phyloP scores from a whole-genome alignment of 164 flowering plant species.

The Macadamia integrifolia region DNA sequence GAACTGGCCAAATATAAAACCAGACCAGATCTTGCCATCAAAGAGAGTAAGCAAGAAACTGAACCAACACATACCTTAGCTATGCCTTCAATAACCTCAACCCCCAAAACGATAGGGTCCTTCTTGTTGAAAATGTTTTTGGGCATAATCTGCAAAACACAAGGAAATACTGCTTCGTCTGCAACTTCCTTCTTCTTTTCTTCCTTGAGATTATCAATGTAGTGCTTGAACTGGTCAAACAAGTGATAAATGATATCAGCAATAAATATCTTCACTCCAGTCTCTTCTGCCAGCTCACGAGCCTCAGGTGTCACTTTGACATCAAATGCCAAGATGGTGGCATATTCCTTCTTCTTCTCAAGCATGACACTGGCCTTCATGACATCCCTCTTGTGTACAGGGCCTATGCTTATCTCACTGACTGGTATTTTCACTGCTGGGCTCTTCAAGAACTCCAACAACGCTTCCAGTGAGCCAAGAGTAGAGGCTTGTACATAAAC shows the following conservation, averaged over 20 bases:
- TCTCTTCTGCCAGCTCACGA: constrained; percentile 85
- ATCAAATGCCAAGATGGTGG: constrained; percentile 93
- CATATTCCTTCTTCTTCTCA: constrained; percentile 94
- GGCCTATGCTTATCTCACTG: constrained; percentile 94
- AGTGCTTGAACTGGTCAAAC: constrained; percentile 94
- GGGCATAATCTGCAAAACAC: constrained; percentile 83
- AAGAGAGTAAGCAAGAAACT: not conserved
- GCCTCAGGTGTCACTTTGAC: constrained; percentile 97
- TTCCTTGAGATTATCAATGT: constrained; percentile 86
- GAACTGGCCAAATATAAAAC: too few relatives aligned
- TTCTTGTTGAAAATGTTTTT: constrained; percentile 86
- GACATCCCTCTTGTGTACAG: constrained; percentile 95
- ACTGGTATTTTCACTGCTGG: constrained; percentile 89
- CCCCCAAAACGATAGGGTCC: constrained; percentile 93
- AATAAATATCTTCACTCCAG: constrained; percentile 82
- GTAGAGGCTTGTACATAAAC: constrained; percentile 98
- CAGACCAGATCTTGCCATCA: not conserved
- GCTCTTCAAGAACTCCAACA: constrained; percentile 86
- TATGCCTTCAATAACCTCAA: constrained; percentile 89
- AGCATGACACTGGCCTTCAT: constrained; percentile 98
- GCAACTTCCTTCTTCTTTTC: constrained; percentile 90
- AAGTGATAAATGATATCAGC: constrained; percentile 97
- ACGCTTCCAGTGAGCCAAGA: constrained; percentile 92
- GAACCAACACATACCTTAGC: constrained; percentile 47
- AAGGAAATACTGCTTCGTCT: constrained; percentile 94